Evolutionary conservation across 23 red algal species (phyloP), one percentile per base, ranked within the genome.

Genomic region (Cyanidioschyzon merolae): DNA sequence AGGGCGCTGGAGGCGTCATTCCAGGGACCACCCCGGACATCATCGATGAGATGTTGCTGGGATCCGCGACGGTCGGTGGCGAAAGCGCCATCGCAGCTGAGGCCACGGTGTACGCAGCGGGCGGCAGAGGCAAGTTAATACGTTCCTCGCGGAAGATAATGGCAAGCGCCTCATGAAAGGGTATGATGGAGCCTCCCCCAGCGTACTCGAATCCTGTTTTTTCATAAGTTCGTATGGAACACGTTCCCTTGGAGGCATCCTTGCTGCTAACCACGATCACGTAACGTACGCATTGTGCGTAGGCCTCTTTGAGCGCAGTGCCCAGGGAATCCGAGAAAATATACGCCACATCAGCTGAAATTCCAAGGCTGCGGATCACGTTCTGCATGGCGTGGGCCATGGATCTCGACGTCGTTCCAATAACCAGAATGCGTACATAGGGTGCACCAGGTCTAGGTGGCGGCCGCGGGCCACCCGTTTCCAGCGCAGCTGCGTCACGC

Each of bases 141-240:
- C 86, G 86, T 40, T 89, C 87, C 59, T 96, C 92, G 67, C 84
- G 84, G 1, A 90, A 59, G 71, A 89, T 85, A 29, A 90, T 82
- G 24, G 86, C 84, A 39, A 96, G 75, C 15, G 86, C 92, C 39
- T 96, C 92, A 34, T 75, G 76, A 32, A 96, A 75, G 76, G 83
- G 83, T 63, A 96, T 90, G 30, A 92, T 79, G 57, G 80, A 80
- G 29, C 87, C 87, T 1, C 88, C 92, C 30, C 84, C 86, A 2
- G 84, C 84, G 79, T 89, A 85, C 50, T 96, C 87, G 77, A 90
- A 96, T 7, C 92, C 92, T n/a, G 87, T 87, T 50, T 40, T 83
- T 51, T 96, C 92, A 18, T 89, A 77, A 34, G 88, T 96, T 2
- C 92, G 83, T 40, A 96, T 80, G 27, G 92, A 87, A 45, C 92